Percentiles rank a stretch among this genome's conserved stretches.
Conservation (phyloP, 2,329 filamentous ascomycete genomes). For the Aspergillus sp. region DNA sequence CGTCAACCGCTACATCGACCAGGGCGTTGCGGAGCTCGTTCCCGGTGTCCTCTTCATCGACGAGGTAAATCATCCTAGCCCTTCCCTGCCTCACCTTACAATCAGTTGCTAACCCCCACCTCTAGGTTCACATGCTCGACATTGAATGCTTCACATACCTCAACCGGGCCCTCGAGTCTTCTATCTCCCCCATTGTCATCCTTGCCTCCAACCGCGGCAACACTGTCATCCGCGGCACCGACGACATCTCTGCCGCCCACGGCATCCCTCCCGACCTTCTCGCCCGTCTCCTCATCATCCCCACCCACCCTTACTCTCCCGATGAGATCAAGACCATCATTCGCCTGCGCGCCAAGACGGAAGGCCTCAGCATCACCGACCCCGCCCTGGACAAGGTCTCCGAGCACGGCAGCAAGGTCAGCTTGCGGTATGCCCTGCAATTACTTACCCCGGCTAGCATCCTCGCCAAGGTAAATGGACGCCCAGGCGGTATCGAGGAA, state of each 20-base stretch:
- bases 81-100: constrained; percentile 25
- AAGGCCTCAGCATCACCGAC: constrained; percentile 76
- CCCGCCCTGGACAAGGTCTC: constrained; percentile 84
- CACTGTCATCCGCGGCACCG: constrained; percentile 86
- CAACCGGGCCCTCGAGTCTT: constrained; percentile 93
- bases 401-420: constrained; percentile 83
- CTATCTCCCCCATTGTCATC: constrained; percentile 94
- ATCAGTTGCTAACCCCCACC: neutral
- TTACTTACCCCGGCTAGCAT: constrained; percentile 87
- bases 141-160: constrained; percentile 99
- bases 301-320: constrained; percentile 83
- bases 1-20: constrained; percentile 97
- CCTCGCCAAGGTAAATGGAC: constrained; percentile 80
- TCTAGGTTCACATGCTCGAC: constrained; percentile 96
- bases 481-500: constrained; percentile 69
- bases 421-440: constrained; percentile 89
- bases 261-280: constrained; percentile 93
- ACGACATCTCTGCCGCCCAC: constrained; percentile 78
- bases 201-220: constrained; percentile 95
- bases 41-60: constrained; percentile 98
- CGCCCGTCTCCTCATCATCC: constrained; percentile 90
- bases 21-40: constrained; percentile 96
- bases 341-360: constrained; percentile 76
- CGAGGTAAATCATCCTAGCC: constrained; percentile 63
- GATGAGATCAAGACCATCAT: constrained; percentile 94